phyloP scores from a whole-genome alignment of 2,329 filamentous ascomycete genomes.

The Hypoxylon sp. region DNA sequence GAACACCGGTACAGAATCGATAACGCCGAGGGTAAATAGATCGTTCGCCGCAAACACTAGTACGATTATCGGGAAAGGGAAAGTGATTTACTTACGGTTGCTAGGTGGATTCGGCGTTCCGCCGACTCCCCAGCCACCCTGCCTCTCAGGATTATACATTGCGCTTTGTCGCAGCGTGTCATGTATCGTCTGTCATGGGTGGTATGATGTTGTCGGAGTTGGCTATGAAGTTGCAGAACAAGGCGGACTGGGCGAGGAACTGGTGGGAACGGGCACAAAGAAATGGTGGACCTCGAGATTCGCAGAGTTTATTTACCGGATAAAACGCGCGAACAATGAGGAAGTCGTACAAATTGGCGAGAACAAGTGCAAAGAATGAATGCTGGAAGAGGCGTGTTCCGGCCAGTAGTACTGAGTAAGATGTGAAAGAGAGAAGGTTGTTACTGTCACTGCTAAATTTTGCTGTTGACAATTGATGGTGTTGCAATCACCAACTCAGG shows the following conservation, averaged over 20 bases:
- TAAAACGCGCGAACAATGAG: constrained; percentile 24
- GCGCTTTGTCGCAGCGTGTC: constrained; percentile 34
- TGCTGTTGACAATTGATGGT: constrained; percentile 26
- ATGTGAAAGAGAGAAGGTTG: constrained; percentile 1
- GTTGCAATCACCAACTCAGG: constrained; percentile 34
- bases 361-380: constrained; percentile 10
- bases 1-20: constrained; percentile 19
- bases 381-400: neutral
- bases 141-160: constrained; percentile 51
- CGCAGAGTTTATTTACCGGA: constrained; percentile 17
- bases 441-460: constrained; percentile 20
- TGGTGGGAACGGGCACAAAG: constrained; percentile 25
- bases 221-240: neutral
- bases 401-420: constrained; percentile 9
- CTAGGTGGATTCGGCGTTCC: constrained; percentile 39
- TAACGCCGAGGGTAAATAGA: constrained; percentile 1
- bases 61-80: constrained; percentile 44
- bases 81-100: constrained; percentile 53
- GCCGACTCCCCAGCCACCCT: constrained; percentile 49
- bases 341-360: neutral
- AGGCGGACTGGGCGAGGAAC: constrained; percentile 6
- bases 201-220: constrained; percentile 5
- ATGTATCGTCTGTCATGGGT: constrained; percentile 45
- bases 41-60: constrained; percentile 21
- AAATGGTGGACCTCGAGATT: constrained; percentile 20